Conservation (phyloP, 371 early-diverging fungal species). For the Rhizopus microsporus region DNA sequence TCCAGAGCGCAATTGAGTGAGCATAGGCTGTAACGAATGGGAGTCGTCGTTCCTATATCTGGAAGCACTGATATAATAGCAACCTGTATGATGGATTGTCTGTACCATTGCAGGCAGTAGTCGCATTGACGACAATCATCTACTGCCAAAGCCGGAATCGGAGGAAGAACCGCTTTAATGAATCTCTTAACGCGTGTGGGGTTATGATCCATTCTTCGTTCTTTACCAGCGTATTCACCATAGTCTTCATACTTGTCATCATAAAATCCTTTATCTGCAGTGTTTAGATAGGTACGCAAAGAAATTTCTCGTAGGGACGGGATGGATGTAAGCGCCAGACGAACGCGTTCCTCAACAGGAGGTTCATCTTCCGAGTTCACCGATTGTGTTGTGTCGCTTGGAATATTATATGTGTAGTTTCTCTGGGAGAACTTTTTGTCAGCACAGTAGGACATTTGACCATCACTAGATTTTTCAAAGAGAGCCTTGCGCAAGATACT, state of each 20-base stretch:
- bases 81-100: slow-evolving; percentile 24
- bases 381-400: no score
- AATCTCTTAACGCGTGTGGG: not conserved
- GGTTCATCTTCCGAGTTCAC: not conserved
- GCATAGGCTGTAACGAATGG: slow-evolving; percentile 35
- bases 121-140: slow-evolving; percentile 35
- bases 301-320: slow-evolving; percentile 6
- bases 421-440: no score
- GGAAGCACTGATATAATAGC: slow-evolving; percentile 34
- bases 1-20: slow-evolving; percentile 30
- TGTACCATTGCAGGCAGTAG: slow-evolving; percentile 33
- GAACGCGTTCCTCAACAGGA: not conserved
- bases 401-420: no score
- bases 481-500: no score
- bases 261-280: not conserved
- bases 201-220: slow-evolving; percentile 7
- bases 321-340: not conserved
- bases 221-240: not conserved
- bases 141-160: slow-evolving; percentile 7
- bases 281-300: slow-evolving; percentile 23
- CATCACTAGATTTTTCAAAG: no score
- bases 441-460: no score
- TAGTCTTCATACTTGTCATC: not conserved
- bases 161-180: not conserved
- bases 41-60: slow-evolving; percentile 26